Conservation (phyloP, 768 basidiomycete genomes). For the Cystobasidiopsis lactophilus region DNA sequence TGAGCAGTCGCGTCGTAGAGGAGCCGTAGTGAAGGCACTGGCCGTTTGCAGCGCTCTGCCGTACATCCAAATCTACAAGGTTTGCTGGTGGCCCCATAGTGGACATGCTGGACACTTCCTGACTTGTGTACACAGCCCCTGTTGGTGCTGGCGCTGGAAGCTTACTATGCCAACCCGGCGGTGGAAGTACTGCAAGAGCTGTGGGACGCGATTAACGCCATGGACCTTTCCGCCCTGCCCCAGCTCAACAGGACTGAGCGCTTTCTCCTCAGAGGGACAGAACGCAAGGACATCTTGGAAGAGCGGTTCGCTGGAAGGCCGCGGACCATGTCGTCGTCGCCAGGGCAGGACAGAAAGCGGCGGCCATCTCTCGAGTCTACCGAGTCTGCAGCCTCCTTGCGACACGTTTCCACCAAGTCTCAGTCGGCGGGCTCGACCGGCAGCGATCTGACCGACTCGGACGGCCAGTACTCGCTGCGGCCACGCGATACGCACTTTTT, state of each 20-base stretch:
- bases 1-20: constrained; percentile 32
- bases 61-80: constrained; percentile 91
- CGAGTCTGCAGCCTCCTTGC: neutral
- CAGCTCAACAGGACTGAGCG: constrained; percentile 59
- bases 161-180: constrained; percentile 75
- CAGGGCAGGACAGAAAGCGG: neutral
- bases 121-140: constrained; percentile 43
- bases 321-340: neutral
- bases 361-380: neutral
- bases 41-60: constrained; percentile 84
- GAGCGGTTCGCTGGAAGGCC: constrained; percentile 27
- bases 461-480: neutral
- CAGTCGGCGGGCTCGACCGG: neutral
- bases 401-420: neutral
- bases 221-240: constrained; percentile 64
- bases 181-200: constrained; percentile 72
- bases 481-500: constrained; percentile 83
- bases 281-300: constrained; percentile 73
- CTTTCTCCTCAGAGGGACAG: constrained; percentile 66
- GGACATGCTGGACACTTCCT: neutral
- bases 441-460: neutral
- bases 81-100: constrained; percentile 17
- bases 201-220: constrained; percentile 79
- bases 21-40: constrained; percentile 80
- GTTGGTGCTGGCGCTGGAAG: constrained; percentile 76